These are phyloP conservation scores for Pharnaceum exiguum DNA, from an alignment of 148 eudicot genomes.

Conservation along the genomic window DNA sequence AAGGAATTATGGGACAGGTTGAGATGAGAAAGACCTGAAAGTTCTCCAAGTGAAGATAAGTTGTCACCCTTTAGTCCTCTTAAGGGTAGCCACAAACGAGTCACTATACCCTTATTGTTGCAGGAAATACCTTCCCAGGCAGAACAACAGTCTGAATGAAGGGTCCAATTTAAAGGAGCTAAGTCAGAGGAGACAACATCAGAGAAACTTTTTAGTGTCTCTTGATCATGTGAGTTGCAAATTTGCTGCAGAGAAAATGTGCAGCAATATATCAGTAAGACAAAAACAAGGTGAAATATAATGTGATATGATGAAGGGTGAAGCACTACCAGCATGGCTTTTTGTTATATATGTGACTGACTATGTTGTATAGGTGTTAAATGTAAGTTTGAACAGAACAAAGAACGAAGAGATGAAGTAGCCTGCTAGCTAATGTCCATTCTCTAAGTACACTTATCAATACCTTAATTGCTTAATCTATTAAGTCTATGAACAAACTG, in stretches of 20 bases:
- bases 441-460: too few relatives aligned
- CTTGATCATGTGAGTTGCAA: slow-evolving; percentile 44
- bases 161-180: slow-evolving; percentile 48
- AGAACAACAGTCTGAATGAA: slow-evolving; percentile 48
- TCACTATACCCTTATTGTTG: slow-evolving; percentile 37
- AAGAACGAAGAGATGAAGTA: slow-evolving; percentile 54
- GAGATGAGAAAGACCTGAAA: slow-evolving; percentile 46
- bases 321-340: slow-evolving; percentile 39
- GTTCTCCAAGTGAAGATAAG: slow-evolving; percentile 37
- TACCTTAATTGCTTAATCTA: too few relatives aligned
- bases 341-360: not conserved
- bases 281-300: slow-evolving; percentile 21
- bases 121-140: slow-evolving; percentile 83
- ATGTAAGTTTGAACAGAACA: slow-evolving; percentile 11
- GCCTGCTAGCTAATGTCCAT: too few relatives aligned
- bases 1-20: slow-evolving; percentile 60
- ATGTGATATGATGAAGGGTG: slow-evolving; percentile 28
- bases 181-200: slow-evolving; percentile 27
- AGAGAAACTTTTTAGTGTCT: slow-evolving; percentile 48
- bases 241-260: slow-evolving; percentile 30
- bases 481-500: too few relatives aligned
- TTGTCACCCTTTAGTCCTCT: slow-evolving; percentile 49
- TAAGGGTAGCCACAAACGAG: slow-evolving; percentile 37
- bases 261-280: slow-evolving; percentile 27
- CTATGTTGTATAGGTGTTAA: slow-evolving; percentile 21